Conservation (phyloP, 2,329 filamentous ascomycete species). For the Neopestalotiopsis rosae region DNA sequence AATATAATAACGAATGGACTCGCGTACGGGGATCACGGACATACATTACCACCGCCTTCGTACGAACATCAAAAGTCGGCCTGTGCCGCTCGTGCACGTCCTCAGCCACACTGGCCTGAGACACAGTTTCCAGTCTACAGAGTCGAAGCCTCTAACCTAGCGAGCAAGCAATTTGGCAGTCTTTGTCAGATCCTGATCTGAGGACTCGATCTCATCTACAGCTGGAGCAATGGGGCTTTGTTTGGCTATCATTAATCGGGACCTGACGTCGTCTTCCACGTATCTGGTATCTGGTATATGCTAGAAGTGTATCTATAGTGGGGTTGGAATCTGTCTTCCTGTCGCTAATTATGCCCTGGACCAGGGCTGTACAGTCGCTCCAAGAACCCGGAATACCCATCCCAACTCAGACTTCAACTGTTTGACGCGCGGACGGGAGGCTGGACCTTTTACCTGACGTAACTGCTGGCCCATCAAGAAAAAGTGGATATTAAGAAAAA, state of each 20-base stretch:
- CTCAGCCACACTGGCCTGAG: background rate
- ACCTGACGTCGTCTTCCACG: background rate
- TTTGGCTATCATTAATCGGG: background rate
- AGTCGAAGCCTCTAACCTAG: background rate
- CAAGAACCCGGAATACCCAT: background rate
- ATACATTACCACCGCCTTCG: background rate
- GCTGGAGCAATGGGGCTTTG: background rate
- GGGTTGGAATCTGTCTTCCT: background rate
- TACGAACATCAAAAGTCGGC: background rate
- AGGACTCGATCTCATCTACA: background rate
- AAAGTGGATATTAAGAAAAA: background rate
- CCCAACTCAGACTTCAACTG: background rate
- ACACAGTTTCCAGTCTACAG: background rate
- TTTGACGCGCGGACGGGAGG: slow-evolving; percentile 9
- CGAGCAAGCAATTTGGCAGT: too few species aligned
- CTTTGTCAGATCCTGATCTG: background rate
- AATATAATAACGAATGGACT: background rate
- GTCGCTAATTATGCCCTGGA: background rate
- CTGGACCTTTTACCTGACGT: slow-evolving; percentile 5
- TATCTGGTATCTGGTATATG: background rate
- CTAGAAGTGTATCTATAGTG: background rate
- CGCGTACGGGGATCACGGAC: background rate
- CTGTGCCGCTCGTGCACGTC: background rate
- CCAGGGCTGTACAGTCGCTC: slow-evolving; percentile 5
- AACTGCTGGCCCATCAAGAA: background rate